Evolutionary conservation across 805 yeast genomes (phyloP), one percentile per base, ranked within the genome.

Genomic region (Nakazawaea molendinolei): DNA sequence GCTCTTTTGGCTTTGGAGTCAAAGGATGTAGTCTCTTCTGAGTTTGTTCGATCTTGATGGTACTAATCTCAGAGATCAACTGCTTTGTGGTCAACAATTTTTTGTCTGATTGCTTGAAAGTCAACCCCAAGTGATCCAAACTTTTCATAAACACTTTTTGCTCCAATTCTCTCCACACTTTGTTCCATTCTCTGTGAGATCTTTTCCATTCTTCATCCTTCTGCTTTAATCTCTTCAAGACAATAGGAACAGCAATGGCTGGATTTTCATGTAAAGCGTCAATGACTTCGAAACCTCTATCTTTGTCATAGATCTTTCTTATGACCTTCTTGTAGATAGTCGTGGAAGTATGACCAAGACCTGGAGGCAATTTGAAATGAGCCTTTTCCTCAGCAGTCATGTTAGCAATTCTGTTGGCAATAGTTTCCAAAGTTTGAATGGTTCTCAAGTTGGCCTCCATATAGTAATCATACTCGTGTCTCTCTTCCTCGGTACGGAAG

Each of bases 171-270:
- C 99, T 78, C 99, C 99, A 92, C 10, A 87, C 95, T 55, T 90
- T 90, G 61, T 90, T 90, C 97, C 98, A 92, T 56, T 92, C 97
- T 50, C 97, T 76, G 51, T 90, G 98, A 2, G 96, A 89, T 44
- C 96, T 76, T 58, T 86, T 84, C 99, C 99, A 92, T 60, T 92
- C 98, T 60, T 92, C 97, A 55, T 92, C 97, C 60, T 92, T 92
- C 60, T 92, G 97, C 60, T 92, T 92, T 55, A 92, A 72, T 52
- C 99, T 76, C 48, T 81, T 85, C 57, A 92, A 67, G 10, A 92
- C 94, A 40, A 92, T 79, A 1, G 98, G 97, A 23, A 92, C 92
- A 0, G 98, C 94, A 36, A 89, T 77, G 2, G 92, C 87, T 2
- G 99, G 99, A 50, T 84, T 83, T 49, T 89, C 95, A 55, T 90